phyloP scores from a whole-genome alignment of 2,329 filamentous ascomycete species.

The Phoma sp. region DNA sequence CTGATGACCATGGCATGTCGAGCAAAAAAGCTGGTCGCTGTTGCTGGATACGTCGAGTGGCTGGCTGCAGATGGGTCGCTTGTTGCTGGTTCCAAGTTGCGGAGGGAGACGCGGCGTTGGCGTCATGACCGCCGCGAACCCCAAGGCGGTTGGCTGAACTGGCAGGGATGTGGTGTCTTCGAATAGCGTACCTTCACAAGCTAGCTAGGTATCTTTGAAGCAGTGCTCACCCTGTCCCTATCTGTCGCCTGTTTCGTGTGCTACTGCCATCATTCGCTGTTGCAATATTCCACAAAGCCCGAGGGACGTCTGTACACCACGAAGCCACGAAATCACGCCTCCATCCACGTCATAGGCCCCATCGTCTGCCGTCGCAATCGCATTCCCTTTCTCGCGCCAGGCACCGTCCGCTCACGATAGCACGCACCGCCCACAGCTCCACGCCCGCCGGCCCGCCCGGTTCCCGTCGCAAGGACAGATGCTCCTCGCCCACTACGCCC shows the following conservation, averaged over 20 bases:
- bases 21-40: too few relatives aligned
- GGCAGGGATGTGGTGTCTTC: slow-evolving; percentile 18
- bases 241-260: slow-evolving; percentile 2
- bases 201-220: slow-evolving; percentile 15
- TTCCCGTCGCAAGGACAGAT: slow-evolving; percentile 32
- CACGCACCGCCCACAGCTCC: slow-evolving; percentile 3
- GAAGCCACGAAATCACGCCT: not conserved
- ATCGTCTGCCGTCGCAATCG: slow-evolving; percentile 7
- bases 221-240: slow-evolving; percentile 3
- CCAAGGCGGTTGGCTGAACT: slow-evolving; percentile 19
- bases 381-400: slow-evolving; percentile 12
- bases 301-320: not conserved
- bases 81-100: slow-evolving; percentile 1
- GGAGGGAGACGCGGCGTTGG: slow-evolving; percentile 13
- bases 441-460: slow-evolving; percentile 30
- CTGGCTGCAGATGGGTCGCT: not conserved
- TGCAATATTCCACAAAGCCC: not conserved
- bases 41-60: too few relatives aligned
- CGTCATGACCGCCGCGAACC: slow-evolving; percentile 13
- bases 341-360: slow-evolving; percentile 2
- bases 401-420: slow-evolving; percentile 23
- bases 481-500: slow-evolving; percentile 29
- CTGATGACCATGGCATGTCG: too few relatives aligned
- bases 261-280: slow-evolving; percentile 4
- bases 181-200: slow-evolving; percentile 32